These are phyloP conservation scores for Magnaporthales sp. DNA, from an alignment of 2,329 filamentous ascomycete genomes.

Conservation along the genomic window DNA sequence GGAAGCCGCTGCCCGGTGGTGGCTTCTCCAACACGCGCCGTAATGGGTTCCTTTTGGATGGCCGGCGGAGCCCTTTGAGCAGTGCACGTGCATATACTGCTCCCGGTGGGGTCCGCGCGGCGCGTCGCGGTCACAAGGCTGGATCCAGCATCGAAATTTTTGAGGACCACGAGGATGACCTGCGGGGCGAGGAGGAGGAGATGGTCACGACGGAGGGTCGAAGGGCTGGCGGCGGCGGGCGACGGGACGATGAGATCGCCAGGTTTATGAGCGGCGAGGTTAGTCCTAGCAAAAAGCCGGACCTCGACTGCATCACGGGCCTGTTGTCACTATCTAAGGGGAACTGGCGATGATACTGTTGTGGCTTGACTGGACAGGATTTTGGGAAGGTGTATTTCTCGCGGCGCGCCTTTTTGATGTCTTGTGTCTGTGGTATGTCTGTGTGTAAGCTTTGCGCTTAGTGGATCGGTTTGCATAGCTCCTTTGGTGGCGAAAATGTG, in stretches of 20 bases:
- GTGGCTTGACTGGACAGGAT: not conserved
- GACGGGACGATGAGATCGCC: slow-evolving; percentile 54
- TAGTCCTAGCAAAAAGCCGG: slow-evolving; percentile 64
- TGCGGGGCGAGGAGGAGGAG: slow-evolving; percentile 3
- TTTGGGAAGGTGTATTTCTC: not conserved
- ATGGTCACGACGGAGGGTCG: slow-evolving; percentile 5
- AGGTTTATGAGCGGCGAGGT: slow-evolving; percentile 62
- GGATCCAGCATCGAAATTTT: slow-evolving; percentile 36
- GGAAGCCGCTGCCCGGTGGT: slow-evolving; percentile 19
- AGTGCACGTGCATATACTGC: not conserved
- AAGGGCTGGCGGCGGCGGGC: slow-evolving; percentile 6
- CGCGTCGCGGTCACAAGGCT: slow-evolving; percentile 14
- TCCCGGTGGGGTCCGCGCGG: not conserved
- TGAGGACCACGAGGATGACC: slow-evolving; percentile 33
- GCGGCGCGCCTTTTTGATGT: not conserved
- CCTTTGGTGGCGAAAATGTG: not conserved
- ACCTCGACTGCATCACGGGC: slow-evolving; percentile 85
- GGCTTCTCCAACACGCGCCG: slow-evolving; percentile 10
- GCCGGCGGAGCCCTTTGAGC: not conserved
- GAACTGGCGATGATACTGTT: slow-evolving; percentile 62
- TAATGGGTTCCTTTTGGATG: slow-evolving; percentile 20
- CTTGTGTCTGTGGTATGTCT: not conserved
- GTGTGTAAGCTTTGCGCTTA: slow-evolving; percentile 1
- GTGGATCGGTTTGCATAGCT: not conserved
- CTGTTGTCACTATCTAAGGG: slow-evolving; percentile 82